Evolutionary conservation across 805 yeast species (phyloP), one percentile per base, ranked within the genome.

Genomic region (Ogataea haglerorum): DNA sequence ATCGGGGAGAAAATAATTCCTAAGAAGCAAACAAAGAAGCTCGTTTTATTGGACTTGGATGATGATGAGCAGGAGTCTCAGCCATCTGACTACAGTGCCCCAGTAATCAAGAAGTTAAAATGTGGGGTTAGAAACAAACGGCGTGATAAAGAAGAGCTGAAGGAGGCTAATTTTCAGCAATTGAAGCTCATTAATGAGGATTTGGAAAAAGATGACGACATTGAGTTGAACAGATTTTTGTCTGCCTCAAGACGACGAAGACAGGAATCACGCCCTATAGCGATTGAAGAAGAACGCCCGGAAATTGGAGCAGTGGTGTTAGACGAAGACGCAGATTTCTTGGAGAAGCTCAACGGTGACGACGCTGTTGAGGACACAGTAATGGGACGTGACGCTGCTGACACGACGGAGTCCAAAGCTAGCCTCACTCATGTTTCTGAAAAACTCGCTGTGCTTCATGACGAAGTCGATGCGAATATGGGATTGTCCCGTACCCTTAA

Each of bases 251-350:
- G 70, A 33, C 41, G 54, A 22, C 47, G 47, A 26, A 56, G 53
- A 29, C 69, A 63, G 30, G 24, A 51, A 33, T 21, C 36, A 17
- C 24, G 28, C 34, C 9, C 34, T 22, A 2, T 30, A n/a, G 34
- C 38, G 15, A 40, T 21, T 4, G 28, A 27, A 12, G 34, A 28
- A 10, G 8, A 10, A 7, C n/a, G 10, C 8, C 18, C 6, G 15
- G 64, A 65, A 48, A 73, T 68, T 35, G 64, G 56, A 14, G 40
- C 56, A 2, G 70, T 66, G 33, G 68, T 69, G 38, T 48, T 69
- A 35, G 51, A 52, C 38, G 37, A 28, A n/a, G 14, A 14, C 10
- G 27, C 30, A 17, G 32, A 23, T 12, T 29, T 29, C 31, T 29
- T 29, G 21, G 19, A 12, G 4, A 29, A 29, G 13, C 12, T 29